Evolutionary conservation across 2,329 filamentous ascomycete species (phyloP).

Genomic region (Diaporthe velutina): DNA sequence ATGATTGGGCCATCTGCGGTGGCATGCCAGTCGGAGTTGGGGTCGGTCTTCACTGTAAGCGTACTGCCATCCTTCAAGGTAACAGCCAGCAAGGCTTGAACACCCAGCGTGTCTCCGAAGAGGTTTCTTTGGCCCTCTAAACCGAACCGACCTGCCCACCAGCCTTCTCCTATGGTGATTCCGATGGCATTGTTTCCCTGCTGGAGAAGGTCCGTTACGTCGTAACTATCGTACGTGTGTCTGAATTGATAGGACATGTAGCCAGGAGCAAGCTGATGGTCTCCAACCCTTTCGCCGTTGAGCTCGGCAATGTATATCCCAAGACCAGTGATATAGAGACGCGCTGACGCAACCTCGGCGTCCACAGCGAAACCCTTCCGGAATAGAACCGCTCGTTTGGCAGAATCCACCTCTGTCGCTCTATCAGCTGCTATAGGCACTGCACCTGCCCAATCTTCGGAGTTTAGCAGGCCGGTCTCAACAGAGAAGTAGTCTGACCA

Average conservation of each 20-base stretch:
- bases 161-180: conserved; percentile 3
- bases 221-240: conserved; percentile 65
- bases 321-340: conserved; percentile 60
- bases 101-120: conserved; percentile 14
- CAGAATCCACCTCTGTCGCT: conserved; percentile 1
- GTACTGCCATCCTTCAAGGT: conserved; percentile 4
- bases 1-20: conserved; percentile 7
- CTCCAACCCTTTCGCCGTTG: conserved; percentile 58
- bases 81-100: conserved; percentile 4
- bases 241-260: conserved; percentile 65
- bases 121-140: not conserved
- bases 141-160: conserved; percentile 4
- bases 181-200: conserved; percentile 1
- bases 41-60: not conserved
- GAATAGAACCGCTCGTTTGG: conserved; percentile 1
- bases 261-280: conserved; percentile 61
- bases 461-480: not conserved
- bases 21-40: conserved; percentile 3
- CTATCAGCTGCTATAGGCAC: conserved; percentile 13
- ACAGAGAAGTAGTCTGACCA: conserved; percentile 8
- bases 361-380: conserved; percentile 40
- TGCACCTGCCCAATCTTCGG: not conserved
- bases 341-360: conserved; percentile 48
- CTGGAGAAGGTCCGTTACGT: conserved; percentile 50
- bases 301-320: conserved; percentile 62